Base-by-base conservation (phyloP, 495 filamentous ascomycete species). In the Penicillium steckii region DNA sequence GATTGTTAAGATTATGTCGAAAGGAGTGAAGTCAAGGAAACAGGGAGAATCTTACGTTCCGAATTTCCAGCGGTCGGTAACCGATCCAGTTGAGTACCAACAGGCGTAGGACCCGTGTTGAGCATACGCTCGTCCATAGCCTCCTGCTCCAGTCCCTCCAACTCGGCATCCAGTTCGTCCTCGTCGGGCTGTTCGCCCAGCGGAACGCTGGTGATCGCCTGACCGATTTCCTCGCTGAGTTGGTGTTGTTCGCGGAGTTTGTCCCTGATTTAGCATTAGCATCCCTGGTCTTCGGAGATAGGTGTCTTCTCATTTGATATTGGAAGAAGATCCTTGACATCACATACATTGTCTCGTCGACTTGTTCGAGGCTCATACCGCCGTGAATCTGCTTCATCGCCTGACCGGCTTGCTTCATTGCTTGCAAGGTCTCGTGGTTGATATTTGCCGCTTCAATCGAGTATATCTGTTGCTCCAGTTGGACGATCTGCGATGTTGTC, bases 391-490 rank as follows among this genome's bases (percentile, higher is more conserved):
- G 70, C 71, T 88, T 83, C 94, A 98, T 97, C 19, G 94, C 94
- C 17, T 82, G 70, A 47, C 87, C 83, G 3, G 94, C 92, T 61
- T 84, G 82, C 80, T 95, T 84, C 93, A 99, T 97, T 3, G 92
- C 95, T 44, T 85, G 82, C 42, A 99, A 79, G 4, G 94, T 99
- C 75, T 97, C 91, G 66, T 92, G 82, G 79, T 99, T 99, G 74
- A 99, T 95, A 69, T 97, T 99, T 44, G 94, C 95, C 18, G 92
- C 88, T 68, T 99, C 94, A 70, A 99, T 97, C 52, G 88, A 86
- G 66, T 93, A 94, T 62, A 99, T 93, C 67, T 99, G 91, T 61
- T 91, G 89, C 65, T 97, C 94, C 12, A 99, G 79, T 32, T 93
- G 95, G 49, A 83, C 81, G 72, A 96, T 91, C 70, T 97, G 95